Conservation (phyloP, 306 rosid genomes). For the Cicer bijugum region DNA sequence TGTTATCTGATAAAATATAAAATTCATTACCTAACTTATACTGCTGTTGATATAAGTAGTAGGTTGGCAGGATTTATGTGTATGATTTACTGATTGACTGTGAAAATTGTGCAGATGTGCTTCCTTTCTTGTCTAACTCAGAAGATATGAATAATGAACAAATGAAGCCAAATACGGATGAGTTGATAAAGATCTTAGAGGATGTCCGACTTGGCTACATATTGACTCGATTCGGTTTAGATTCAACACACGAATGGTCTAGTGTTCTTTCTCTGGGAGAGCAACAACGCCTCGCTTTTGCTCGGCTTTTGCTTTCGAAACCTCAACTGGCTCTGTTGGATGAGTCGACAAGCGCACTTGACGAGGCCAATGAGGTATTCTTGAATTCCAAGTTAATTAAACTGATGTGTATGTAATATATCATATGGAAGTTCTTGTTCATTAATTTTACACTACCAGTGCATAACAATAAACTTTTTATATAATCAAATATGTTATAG, state of each 20-base stretch:
- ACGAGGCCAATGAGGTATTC: slow-evolving; percentile 91
- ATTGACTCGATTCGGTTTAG: slow-evolving; percentile 77
- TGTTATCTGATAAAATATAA: slow-evolving; percentile 6
- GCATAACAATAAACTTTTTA: too few relatives aligned
- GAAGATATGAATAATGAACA: slow-evolving; percentile 48
- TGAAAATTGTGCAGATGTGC: slow-evolving; percentile 58
- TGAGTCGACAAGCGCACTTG: slow-evolving; percentile 95
- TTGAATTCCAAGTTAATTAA: slow-evolving; percentile 29
- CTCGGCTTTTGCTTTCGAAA: slow-evolving; percentile 83
- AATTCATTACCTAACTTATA: not conserved
- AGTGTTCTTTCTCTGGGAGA: slow-evolving; percentile 97
- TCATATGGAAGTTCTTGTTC: slow-evolving; percentile 10
- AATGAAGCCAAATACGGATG: slow-evolving; percentile 71
- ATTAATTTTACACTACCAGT: too few relatives aligned
- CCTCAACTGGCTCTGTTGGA: slow-evolving; percentile 83
- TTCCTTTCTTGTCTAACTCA: slow-evolving; percentile 73
- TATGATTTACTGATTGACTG: slow-evolving; percentile 36
- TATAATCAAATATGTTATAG: not conserved
- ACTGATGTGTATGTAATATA: not conserved
- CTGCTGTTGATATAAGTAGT: not conserved
- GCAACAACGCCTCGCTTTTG: slow-evolving; percentile 97
- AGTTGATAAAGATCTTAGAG: slow-evolving; percentile 71
- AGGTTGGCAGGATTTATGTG: slow-evolving; percentile 12
- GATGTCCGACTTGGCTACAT: slow-evolving; percentile 82
- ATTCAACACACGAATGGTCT: slow-evolving; percentile 86